A percentile compares a stretch with the other conserved stretches of the same genome.
These are phyloP conservation scores for Elsinoe australis DNA, from an alignment of 2,329 filamentous ascomycete species.

Conservation along the genomic window DNA sequence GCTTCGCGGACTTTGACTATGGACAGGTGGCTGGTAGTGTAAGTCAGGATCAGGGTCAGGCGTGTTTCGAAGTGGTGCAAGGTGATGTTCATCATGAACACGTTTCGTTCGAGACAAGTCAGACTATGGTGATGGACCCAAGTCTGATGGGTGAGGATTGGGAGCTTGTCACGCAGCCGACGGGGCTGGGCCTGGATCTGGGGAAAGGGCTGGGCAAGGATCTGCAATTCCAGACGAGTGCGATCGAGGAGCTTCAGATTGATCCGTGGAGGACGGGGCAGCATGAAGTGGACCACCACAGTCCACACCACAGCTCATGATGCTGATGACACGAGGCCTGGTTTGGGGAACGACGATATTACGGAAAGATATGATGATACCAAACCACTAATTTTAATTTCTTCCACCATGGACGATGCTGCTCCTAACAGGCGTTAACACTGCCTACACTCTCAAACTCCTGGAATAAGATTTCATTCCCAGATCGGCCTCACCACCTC, in stretches of 20 bases:
- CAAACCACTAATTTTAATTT: neutral
- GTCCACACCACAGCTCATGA: too few species aligned
- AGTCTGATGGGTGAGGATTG: constrained; percentile 5
- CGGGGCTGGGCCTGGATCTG: neutral
- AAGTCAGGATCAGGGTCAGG: neutral
- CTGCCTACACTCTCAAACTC: too few species aligned
- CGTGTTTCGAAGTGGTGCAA: neutral
- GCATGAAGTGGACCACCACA: too few species aligned
- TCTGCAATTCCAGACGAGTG: neutral
- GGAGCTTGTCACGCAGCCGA: neutral
- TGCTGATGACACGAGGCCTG: too few species aligned
- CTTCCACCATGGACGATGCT: too few species aligned
- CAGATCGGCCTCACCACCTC: constrained; percentile 42
- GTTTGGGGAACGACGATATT: too few species aligned
- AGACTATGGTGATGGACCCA: constrained; percentile 3
- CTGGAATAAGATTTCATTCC: too few species aligned
- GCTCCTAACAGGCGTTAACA: too few species aligned
- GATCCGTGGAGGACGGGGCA: neutral
- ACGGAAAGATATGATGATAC: neutral
- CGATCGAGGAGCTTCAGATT: neutral
- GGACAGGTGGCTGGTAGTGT: neutral
- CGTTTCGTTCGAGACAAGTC: neutral
- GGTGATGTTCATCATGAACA: too few species aligned
- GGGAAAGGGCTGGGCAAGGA: neutral
- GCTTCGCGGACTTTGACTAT: constrained; percentile 11